These are phyloP conservation scores for Fonsecaea pugnacius DNA, from an alignment of 2,329 filamentous ascomycete species.

Conservation along the genomic window DNA sequence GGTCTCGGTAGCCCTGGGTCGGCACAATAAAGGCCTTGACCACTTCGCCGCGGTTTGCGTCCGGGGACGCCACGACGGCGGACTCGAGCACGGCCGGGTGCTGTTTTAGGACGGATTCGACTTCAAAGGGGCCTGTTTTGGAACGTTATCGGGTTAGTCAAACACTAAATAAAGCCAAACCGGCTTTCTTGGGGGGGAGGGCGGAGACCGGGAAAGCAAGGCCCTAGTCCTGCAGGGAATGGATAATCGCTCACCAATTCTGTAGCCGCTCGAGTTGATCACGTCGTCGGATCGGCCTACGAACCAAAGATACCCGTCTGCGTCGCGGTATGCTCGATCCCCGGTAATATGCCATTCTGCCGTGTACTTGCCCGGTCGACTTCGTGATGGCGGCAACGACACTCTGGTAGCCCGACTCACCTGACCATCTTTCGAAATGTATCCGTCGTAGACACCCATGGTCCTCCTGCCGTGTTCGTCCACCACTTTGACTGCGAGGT, in stretches of 20 bases:
- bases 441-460: conserved; percentile 27
- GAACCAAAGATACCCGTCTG: conserved; percentile 44
- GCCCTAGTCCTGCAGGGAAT: too few species aligned
- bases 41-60: conserved; percentile 78
- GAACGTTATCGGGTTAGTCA: too few species aligned
- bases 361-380: not conserved
- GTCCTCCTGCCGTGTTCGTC: conserved; percentile 8
- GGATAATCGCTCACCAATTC: conserved; percentile 36
- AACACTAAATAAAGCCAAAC: too few species aligned
- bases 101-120: conserved; percentile 48
- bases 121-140: conserved; percentile 45
- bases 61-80: conserved; percentile 46
- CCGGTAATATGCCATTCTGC: conserved; percentile 44
- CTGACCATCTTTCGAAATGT: conserved; percentile 16
- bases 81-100: conserved; percentile 47
- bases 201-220: too few species aligned
- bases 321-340: conserved; percentile 41
- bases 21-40: conserved; percentile 73
- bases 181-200: too few species aligned
- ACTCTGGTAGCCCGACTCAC: conserved; percentile 8
- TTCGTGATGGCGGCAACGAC: not conserved
- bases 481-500: conserved; percentile 41
- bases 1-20: conserved; percentile 18
- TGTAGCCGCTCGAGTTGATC: conserved; percentile 47
- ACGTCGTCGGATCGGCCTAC: conserved; percentile 44